These are phyloP conservation scores for Aspergillus sergii DNA, from an alignment of 2,329 filamentous ascomycete species.

Conservation along the genomic window DNA sequence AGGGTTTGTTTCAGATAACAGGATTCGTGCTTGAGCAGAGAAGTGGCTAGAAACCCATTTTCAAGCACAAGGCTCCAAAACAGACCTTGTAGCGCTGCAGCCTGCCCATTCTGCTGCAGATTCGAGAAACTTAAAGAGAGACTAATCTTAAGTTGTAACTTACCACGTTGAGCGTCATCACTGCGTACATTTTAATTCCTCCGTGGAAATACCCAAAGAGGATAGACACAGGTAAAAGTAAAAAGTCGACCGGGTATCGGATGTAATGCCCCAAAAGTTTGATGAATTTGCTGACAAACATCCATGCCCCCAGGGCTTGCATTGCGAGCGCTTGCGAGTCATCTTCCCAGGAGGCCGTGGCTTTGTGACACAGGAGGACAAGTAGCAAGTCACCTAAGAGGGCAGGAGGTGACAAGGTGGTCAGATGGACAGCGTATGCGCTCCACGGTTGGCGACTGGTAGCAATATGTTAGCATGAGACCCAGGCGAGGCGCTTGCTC, in stretches of 20 bases:
- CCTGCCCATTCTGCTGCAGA: conserved; percentile 3
- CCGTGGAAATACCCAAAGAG: conserved; percentile 92
- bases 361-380: conserved; percentile 69
- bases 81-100: conserved; percentile 9
- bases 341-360: conserved; percentile 63
- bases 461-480: conserved; percentile 29
- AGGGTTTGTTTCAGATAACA: neutral
- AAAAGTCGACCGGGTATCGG: conserved; percentile 77
- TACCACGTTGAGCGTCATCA: conserved; percentile 82
- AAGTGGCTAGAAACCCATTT: conserved; percentile 11
- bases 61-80: conserved; percentile 3
- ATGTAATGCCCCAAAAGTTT: conserved; percentile 87
- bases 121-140: conserved; percentile 6
- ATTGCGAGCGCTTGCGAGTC: conserved; percentile 59
- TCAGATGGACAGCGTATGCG: conserved; percentile 88
- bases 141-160: conserved; percentile 39
- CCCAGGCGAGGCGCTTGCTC: conserved; percentile 13
- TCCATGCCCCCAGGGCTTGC: conserved; percentile 69
- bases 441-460: conserved; percentile 86
- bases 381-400: conserved; percentile 76
- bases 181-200: conserved; percentile 85
- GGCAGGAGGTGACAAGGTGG: conserved; percentile 87
- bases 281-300: conserved; percentile 87
- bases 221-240: conserved; percentile 82
- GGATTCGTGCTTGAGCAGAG: neutral